These are phyloP conservation scores for Termitomyces sp. DNA, from an alignment of 768 basidiomycete species.

Conservation along the genomic window DNA sequence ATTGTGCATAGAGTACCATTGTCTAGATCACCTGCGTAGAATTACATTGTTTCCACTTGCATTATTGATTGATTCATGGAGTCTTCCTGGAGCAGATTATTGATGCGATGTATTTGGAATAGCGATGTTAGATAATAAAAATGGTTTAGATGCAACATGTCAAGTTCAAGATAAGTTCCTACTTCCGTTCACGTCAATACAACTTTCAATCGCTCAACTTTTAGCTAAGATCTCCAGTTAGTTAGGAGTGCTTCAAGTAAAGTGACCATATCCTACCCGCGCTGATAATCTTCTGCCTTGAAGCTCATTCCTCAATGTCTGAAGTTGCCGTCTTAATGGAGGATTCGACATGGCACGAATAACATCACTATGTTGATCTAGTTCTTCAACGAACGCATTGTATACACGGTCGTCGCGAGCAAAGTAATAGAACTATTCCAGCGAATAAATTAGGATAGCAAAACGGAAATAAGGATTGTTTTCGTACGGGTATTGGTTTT, in stretches of 20 bases:
- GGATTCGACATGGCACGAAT: neutral
- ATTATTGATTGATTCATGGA: neutral
- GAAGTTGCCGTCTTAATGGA: neutral
- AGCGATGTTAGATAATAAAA: too few species aligned
- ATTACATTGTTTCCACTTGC: neutral
- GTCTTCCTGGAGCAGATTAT: neutral
- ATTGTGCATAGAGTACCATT: too few species aligned
- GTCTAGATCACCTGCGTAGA: neutral
- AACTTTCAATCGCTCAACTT: neutral
- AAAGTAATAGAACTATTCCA: constrained; percentile 67
- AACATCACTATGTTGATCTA: constrained; percentile 32
- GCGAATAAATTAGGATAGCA: neutral
- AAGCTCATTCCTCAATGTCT: constrained; percentile 1
- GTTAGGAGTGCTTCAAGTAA: neutral
- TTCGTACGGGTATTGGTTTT: constrained; percentile 66
- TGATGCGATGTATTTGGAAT: neutral
- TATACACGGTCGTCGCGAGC: constrained; percentile 89
- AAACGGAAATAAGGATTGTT: neutral
- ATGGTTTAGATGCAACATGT: too few species aligned
- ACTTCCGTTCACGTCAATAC: neutral
- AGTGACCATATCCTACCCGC: neutral
- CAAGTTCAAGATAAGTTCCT: neutral
- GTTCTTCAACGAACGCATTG: constrained; percentile 54
- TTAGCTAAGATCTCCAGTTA: neutral
- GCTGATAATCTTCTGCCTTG: constrained; percentile 1